Conservation (phyloP, 768 basidiomycete genomes). For the Phylloporus rhodoxanthus region DNA sequence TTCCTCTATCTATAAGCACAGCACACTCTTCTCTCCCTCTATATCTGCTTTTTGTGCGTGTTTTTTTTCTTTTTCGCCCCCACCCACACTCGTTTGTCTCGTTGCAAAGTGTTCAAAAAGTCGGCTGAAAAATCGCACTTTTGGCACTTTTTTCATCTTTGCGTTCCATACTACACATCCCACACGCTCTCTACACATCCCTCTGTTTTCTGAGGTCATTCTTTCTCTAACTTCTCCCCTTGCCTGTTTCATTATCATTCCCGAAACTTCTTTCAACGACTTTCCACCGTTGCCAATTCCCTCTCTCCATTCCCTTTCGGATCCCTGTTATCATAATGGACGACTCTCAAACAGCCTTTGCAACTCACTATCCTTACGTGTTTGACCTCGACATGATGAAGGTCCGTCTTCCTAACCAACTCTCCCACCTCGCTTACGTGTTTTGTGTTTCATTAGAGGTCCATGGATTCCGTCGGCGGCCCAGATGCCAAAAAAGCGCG, state of each 20-base stretch:
- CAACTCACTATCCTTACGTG: constrained; percentile 63
- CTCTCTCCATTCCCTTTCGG: constrained; percentile 38
- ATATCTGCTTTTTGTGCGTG: constrained; percentile 37
- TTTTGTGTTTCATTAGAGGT: constrained; percentile 47
- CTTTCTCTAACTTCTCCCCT: constrained; percentile 53
- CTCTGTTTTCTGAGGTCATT: constrained; percentile 35
- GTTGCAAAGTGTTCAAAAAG: constrained; percentile 24
- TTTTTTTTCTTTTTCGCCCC: constrained; percentile 30
- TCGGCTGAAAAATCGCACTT: constrained; percentile 23
- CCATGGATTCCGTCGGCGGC: constrained; percentile 77
- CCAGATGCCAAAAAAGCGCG: constrained; percentile 87
- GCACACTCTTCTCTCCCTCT: constrained; percentile 30
- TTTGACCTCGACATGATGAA: constrained; percentile 94
- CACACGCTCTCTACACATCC: constrained; percentile 42
- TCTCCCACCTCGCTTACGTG: constrained; percentile 1
- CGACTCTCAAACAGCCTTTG: constrained; percentile 68
- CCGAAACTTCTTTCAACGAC: constrained; percentile 31
- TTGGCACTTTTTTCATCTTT: constrained; percentile 20
- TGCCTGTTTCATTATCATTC: constrained; percentile 41
- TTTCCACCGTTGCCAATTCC: constrained; percentile 47
- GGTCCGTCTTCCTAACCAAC: constrained; percentile 37
- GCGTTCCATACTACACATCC: constrained; percentile 28
- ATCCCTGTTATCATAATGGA: constrained; percentile 45
- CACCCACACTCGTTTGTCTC: constrained; percentile 31
- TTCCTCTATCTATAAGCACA: constrained; percentile 38